phyloP scores from a whole-genome alignment of 2,329 filamentous ascomycete genomes.

The Fragosphaeria purpurea region DNA sequence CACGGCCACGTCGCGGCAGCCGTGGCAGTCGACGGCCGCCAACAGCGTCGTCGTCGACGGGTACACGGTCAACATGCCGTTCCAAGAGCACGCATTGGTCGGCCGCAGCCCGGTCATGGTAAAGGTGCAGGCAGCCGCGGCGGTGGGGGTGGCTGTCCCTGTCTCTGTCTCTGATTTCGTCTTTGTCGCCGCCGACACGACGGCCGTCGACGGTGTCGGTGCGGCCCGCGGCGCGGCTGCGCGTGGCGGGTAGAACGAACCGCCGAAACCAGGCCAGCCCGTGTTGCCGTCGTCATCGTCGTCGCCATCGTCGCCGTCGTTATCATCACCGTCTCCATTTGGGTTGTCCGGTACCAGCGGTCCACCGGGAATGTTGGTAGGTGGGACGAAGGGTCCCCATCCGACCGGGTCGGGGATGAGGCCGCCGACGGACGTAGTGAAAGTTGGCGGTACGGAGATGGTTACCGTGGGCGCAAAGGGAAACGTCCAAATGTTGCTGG shows the following conservation, averaged over 20 bases:
- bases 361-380: not conserved
- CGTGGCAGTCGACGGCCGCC: slow-evolving; percentile 5
- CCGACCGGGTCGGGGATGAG: not conserved
- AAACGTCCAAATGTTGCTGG: slow-evolving; percentile 1
- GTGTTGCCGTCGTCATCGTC: not conserved
- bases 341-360: not conserved
- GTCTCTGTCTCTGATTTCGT: too few relatives aligned
- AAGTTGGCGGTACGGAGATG: too few relatives aligned
- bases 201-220: not conserved
- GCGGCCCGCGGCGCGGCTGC: too few relatives aligned
- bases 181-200: not conserved
- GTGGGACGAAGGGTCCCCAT: not conserved
- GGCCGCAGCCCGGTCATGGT: not conserved
- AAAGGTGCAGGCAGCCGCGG: not conserved
- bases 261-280: not conserved
- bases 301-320: not conserved
- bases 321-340: not conserved
- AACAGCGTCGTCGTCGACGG: slow-evolving; percentile 4
- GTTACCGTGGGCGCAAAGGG: too few relatives aligned
- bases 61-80: slow-evolving; percentile 6
- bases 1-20: slow-evolving; percentile 1
- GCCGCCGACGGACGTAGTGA: too few relatives aligned
- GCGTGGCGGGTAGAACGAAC: too few relatives aligned
- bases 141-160: not conserved
- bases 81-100: slow-evolving; percentile 3